These are phyloP conservation scores for Hymenotorrendiella dingleyae DNA, from an alignment of 2,329 filamentous ascomycete genomes.

Conservation along the genomic window DNA sequence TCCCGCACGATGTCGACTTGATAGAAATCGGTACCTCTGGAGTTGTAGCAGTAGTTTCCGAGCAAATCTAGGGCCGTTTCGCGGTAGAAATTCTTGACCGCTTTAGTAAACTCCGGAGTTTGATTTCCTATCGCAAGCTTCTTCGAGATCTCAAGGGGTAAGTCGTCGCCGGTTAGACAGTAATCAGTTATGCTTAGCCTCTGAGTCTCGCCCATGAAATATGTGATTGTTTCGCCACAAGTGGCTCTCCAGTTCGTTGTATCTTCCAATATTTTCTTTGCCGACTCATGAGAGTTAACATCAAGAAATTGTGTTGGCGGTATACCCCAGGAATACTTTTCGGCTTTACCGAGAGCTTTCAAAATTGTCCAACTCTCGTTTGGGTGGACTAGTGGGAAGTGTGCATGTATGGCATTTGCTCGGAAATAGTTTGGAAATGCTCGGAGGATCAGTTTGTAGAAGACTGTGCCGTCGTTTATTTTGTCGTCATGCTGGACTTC, in stretches of 20 bases:
- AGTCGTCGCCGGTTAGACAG: too few species aligned
- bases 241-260: too few species aligned
- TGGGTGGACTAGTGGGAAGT: conserved; percentile 53
- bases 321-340: conserved; percentile 66
- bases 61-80: conserved; percentile 57
- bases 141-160: too few species aligned
- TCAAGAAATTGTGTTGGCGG: too few species aligned
- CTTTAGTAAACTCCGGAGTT: not conserved
- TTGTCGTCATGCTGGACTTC: conserved; percentile 67
- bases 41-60: conserved; percentile 55
- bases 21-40: conserved; percentile 43
- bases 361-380: conserved; percentile 67
- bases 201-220: too few species aligned
- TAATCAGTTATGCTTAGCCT: too few species aligned
- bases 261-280: too few species aligned
- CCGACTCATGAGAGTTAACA: too few species aligned
- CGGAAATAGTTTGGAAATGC: conserved; percentile 79
- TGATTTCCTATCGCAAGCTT: too few species aligned
- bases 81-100: conserved; percentile 50
- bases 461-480: conserved; percentile 74
- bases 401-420: conserved; percentile 69
- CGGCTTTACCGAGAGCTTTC: conserved; percentile 57
- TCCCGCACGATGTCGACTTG: conserved; percentile 66
- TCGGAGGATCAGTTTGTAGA: conserved; percentile 76
- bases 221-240: too few species aligned